Percentiles rank a stretch among this genome's conserved stretches.
Evolutionary conservation across 2,329 filamentous ascomycete species (phyloP).

Genomic region (Dactylonectria estremocensis): DNA sequence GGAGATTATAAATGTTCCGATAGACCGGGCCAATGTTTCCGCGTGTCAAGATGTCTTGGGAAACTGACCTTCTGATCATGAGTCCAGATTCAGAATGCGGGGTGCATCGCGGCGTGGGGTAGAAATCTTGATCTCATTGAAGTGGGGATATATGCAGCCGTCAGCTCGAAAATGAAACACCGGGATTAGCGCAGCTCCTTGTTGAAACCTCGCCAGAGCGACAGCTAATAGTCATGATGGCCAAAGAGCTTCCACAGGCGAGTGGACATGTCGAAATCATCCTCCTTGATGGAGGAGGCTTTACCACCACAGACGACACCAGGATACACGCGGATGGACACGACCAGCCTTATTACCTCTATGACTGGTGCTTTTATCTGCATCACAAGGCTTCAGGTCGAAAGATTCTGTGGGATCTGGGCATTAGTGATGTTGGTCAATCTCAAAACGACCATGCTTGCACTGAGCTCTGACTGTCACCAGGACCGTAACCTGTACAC

Average conservation of each 20-base stretch:
- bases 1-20: too few species aligned
- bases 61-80: too few species aligned
- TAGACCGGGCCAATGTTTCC: too few species aligned
- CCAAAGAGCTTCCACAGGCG: not conserved
- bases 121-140: too few species aligned
- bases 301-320: slow-evolving; percentile 22
- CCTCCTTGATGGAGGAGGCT: slow-evolving; percentile 28
- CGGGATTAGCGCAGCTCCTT: too few species aligned
- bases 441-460: too few species aligned
- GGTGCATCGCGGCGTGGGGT: too few species aligned
- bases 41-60: too few species aligned
- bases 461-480: not conserved
- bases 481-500: slow-evolving; percentile 24
- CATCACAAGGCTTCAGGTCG: slow-evolving; percentile 9
- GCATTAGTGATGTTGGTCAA: slow-evolving; percentile 21
- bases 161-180: too few species aligned
- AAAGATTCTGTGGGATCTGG: slow-evolving; percentile 27
- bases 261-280: slow-evolving; percentile 8
- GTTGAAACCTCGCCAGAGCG: too few species aligned
- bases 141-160: too few species aligned
- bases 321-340: slow-evolving; percentile 18
- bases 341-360: slow-evolving; percentile 16
- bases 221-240: not conserved
- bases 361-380: slow-evolving; percentile 33
- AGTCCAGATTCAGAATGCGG: too few species aligned